These are phyloP conservation scores for Sphagnum contortum DNA, from an alignment of 225 moss, liverwort and hornwort genomes.

Conservation along the genomic window DNA sequence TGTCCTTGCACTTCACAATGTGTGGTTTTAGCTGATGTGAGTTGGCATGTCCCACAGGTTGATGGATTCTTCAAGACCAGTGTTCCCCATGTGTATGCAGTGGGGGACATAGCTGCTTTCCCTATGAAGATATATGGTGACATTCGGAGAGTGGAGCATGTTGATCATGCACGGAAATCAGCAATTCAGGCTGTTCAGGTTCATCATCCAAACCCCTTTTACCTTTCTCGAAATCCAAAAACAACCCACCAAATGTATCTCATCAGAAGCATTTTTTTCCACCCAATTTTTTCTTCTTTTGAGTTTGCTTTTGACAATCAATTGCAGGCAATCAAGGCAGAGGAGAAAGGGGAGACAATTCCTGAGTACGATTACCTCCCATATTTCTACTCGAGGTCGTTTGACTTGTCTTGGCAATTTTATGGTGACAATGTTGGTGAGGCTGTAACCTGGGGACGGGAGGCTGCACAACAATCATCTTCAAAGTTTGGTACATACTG, in stretches of 20 bases:
- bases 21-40: too few relatives aligned
- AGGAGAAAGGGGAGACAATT: slow-evolving; percentile 34
- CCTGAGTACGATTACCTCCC: slow-evolving; percentile 73
- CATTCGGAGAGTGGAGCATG: slow-evolving; percentile 76
- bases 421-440: slow-evolving; percentile 84
- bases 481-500: slow-evolving; percentile 82
- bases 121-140: slow-evolving; percentile 70
- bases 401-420: slow-evolving; percentile 84
- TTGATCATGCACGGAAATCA: slow-evolving; percentile 87
- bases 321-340: slow-evolving; percentile 63
- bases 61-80: slow-evolving; percentile 68
- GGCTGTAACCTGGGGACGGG: slow-evolving; percentile 35
- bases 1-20: too few relatives aligned
- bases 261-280: not conserved
- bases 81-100: slow-evolving; percentile 71
- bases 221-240: not conserved
- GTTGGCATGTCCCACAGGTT: slow-evolving; percentile 27
- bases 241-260: not conserved
- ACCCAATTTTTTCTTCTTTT: not conserved
- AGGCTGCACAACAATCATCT: slow-evolving; percentile 15
- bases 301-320: not conserved
- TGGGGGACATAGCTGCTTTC: slow-evolving; percentile 81
- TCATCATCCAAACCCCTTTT: not conserved
- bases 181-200: slow-evolving; percentile 91
- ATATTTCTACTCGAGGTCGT: slow-evolving; percentile 84